phyloP scores from a whole-genome alignment of 768 basidiomycete genomes.

The Lentinula raphanica region DNA sequence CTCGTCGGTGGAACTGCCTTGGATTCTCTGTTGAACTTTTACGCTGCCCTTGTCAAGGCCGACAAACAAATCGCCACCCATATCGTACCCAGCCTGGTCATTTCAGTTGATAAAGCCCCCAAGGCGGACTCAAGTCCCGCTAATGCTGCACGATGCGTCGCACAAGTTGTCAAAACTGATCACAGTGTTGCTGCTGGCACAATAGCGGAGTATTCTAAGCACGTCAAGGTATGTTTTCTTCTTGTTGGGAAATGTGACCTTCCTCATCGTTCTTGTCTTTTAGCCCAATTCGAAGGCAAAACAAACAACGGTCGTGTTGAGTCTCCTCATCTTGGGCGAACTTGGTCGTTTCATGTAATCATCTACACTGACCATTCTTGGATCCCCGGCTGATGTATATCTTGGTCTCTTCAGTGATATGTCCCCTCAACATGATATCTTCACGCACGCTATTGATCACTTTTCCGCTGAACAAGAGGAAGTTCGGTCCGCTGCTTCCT shows the following conservation, averaged over 20 bases:
- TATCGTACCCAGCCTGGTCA: conserved; percentile 71
- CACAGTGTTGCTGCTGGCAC: conserved; percentile 73
- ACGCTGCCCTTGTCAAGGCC: conserved; percentile 73
- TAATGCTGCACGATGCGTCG: conserved; percentile 84
- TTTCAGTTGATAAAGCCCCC: conserved; percentile 57
- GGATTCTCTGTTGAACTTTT: conserved; percentile 81
- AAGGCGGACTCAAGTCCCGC: conserved; percentile 50
- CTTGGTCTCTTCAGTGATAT: conserved; percentile 62
- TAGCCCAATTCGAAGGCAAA: conserved; percentile 58
- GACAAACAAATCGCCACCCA: conserved; percentile 81
- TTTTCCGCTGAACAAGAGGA: conserved; percentile 82
- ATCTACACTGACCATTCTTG: neutral
- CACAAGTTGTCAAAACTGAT: conserved; percentile 69
- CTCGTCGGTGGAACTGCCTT: conserved; percentile 71
- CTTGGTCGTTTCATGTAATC: conserved; percentile 85
- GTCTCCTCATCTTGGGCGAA: conserved; percentile 87
- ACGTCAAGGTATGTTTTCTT: conserved; percentile 55
- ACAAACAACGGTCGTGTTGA: conserved; percentile 67
- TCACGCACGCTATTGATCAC: conserved; percentile 64
- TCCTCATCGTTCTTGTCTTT: neutral
- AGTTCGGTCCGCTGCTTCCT: conserved; percentile 85
- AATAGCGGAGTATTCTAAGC: conserved; percentile 79
- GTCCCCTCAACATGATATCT: conserved; percentile 74
- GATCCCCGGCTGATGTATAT: neutral
- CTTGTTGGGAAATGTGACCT: neutral